Conservation (phyloP, 331 rosid species). For the Erythrophleum ivorense region DNA sequence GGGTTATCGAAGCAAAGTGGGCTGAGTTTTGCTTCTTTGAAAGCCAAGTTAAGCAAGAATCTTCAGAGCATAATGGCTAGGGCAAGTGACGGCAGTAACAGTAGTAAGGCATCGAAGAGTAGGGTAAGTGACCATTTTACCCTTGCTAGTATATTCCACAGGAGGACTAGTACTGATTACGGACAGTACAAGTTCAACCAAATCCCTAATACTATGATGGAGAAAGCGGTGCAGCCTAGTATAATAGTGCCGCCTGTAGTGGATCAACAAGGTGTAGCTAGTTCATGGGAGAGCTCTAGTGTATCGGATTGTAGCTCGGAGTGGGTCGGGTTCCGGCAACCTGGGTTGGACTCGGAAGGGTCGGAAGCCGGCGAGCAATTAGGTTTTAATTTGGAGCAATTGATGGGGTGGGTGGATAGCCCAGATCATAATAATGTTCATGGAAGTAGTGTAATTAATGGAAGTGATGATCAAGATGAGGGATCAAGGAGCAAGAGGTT, state of each 20-base stretch:
- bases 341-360: background rate
- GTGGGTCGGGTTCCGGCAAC: background rate
- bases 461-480: slow-evolving; percentile 7
- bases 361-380: slow-evolving; percentile 37
- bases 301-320: background rate
- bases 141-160: slow-evolving; percentile 10
- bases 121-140: slow-evolving; percentile 23
- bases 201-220: background rate
- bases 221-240: slow-evolving; percentile 12
- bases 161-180: background rate
- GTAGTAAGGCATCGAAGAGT: background rate
- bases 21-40: slow-evolving; percentile 3
- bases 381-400: slow-evolving; percentile 56
- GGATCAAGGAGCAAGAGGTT: slow-evolving; percentile 80
- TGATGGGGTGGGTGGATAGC: slow-evolving; percentile 68
- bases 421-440: slow-evolving; percentile 38
- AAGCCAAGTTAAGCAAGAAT: slow-evolving; percentile 13
- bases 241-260: background rate
- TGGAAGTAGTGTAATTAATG: background rate
- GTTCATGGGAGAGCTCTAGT: slow-evolving; percentile 11
- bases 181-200: background rate
- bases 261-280: background rate
- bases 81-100: background rate
- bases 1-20: slow-evolving; percentile 26
- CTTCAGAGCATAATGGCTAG: slow-evolving; percentile 4